Percentiles rank a stretch among this genome's conserved stretches.
These are phyloP conservation scores for Monilinia polystroma DNA, from an alignment of 2,329 filamentous ascomycete species.

Conservation along the genomic window DNA sequence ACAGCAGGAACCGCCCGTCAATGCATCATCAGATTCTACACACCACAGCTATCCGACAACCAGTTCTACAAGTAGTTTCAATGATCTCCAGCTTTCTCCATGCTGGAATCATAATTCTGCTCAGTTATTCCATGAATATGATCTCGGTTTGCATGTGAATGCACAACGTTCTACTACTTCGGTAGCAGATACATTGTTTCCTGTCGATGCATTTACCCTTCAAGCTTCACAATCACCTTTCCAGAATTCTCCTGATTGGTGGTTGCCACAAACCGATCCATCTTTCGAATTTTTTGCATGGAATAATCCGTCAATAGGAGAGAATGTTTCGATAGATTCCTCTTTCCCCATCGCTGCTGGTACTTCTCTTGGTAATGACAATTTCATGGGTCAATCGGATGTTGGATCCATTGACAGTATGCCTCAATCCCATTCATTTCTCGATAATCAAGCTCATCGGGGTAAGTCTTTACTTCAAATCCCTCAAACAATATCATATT, in stretches of 20 bases:
- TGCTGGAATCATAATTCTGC: constrained; percentile 16
- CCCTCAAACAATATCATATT: neutral
- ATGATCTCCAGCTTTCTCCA: constrained; percentile 6
- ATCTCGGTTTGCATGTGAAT: constrained; percentile 18
- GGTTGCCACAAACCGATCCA: constrained; percentile 19
- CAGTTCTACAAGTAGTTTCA: constrained; percentile 10
- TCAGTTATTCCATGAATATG: constrained; percentile 15
- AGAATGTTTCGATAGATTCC: constrained; percentile 5
- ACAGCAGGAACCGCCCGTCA: constrained; percentile 17
- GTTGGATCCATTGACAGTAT: constrained; percentile 18
- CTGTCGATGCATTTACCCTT: constrained; percentile 9
- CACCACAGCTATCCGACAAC: constrained; percentile 23
- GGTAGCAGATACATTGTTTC: constrained; percentile 7
- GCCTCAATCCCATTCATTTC: constrained; percentile 20
- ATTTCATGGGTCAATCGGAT: constrained; percentile 19
- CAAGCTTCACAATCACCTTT: neutral
- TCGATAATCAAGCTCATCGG: constrained; percentile 4
- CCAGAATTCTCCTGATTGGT: constrained; percentile 20
- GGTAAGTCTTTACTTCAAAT: neutral
- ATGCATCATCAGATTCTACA: constrained; percentile 22
- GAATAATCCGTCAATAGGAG: constrained; percentile 7
- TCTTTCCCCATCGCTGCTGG: constrained; percentile 17
- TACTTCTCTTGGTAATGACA: constrained; percentile 18
- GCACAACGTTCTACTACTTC: neutral
- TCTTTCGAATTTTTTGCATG: constrained; percentile 17